phyloP scores from a whole-genome alignment of 805 yeast genomes.

The Limtongozyma cylindracea region DNA sequence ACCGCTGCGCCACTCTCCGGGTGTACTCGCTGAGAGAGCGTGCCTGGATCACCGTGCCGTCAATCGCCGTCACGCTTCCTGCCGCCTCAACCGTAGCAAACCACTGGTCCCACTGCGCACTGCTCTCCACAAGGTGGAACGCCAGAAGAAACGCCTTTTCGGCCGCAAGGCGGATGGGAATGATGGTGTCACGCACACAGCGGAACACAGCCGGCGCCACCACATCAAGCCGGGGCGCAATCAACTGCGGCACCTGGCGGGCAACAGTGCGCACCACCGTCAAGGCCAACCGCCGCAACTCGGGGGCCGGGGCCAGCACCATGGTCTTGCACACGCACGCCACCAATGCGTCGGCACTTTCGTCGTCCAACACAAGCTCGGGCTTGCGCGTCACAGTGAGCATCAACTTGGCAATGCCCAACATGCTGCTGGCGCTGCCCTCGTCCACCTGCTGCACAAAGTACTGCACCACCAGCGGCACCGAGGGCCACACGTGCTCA shows the following conservation, averaged over 20 bases:
- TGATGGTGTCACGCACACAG: slow-evolving; percentile 66
- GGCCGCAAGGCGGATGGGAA: slow-evolving; percentile 85
- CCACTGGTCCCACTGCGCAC: slow-evolving; percentile 27
- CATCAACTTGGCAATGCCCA: slow-evolving; percentile 64
- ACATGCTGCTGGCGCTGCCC: slow-evolving; percentile 24
- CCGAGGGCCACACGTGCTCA: slow-evolving; percentile 25
- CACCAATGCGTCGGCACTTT: too few species aligned
- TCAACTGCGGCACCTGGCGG: slow-evolving; percentile 23
- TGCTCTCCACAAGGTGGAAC: slow-evolving; percentile 50
- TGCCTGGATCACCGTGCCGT: slow-evolving; percentile 12
- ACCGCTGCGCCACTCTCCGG: slow-evolving; percentile 67
- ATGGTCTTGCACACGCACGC: slow-evolving; percentile 27
- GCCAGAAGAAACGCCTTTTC: slow-evolving; percentile 68
- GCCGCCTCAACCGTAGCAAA: slow-evolving; percentile 13
- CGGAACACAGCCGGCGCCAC: slow-evolving; percentile 56
- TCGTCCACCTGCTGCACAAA: slow-evolving; percentile 8
- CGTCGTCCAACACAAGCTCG: slow-evolving; percentile 11
- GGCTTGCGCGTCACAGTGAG: slow-evolving; percentile 13
- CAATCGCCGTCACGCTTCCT: slow-evolving; percentile 11
- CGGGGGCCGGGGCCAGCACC: slow-evolving; percentile 22
- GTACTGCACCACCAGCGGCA: slow-evolving; percentile 21
- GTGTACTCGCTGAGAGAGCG: slow-evolving; percentile 78
- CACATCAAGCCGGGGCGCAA: slow-evolving; percentile 25
- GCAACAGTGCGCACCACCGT: slow-evolving; percentile 57
- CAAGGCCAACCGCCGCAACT: slow-evolving; percentile 47